phyloP scores from a whole-genome alignment of 441 rosid species.

The Croton laevigatus region DNA sequence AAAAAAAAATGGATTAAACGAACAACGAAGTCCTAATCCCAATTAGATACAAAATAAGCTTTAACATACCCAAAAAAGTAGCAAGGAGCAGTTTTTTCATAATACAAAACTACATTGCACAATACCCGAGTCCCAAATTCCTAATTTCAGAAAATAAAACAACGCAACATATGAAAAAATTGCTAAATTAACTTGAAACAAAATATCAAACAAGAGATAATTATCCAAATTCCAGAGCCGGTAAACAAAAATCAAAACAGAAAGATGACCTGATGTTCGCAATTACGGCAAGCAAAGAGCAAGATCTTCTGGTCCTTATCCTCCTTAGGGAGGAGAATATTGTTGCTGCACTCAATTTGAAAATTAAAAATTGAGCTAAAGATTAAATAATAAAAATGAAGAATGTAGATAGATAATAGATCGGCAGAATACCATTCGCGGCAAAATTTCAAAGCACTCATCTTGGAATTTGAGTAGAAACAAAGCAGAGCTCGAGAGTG shows the following conservation, averaged over 20 bases:
- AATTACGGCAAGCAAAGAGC: slow-evolving; percentile 86
- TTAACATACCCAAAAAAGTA: no score
- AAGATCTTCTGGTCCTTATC: slow-evolving; percentile 63
- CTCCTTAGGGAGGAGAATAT: slow-evolving; percentile 78
- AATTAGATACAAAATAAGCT: no score
- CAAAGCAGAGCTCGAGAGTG: background rate
- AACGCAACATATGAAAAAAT: background rate
- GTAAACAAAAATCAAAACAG: background rate
- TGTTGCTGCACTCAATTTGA: slow-evolving; percentile 50
- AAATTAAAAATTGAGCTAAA: background rate
- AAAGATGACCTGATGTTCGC: slow-evolving; percentile 74
- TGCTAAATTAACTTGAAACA: background rate
- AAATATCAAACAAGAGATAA: no score
- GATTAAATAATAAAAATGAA: background rate
- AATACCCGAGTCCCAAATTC: no score
- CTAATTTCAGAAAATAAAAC: background rate
- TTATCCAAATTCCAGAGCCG: no score
- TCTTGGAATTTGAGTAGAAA: slow-evolving; percentile 24
- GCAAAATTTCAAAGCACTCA: slow-evolving; percentile 92
- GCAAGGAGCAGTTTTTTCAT: no score
- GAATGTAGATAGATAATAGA: background rate
- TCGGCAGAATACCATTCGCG: slow-evolving; percentile 55
- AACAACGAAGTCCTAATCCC: background rate
- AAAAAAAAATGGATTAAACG: background rate
- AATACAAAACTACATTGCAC: no score